Percentiles rank a stretch among this genome's conserved stretches.
Conservation (phyloP, 108 stramenopile species). For the Epithemia pelagica region DNA sequence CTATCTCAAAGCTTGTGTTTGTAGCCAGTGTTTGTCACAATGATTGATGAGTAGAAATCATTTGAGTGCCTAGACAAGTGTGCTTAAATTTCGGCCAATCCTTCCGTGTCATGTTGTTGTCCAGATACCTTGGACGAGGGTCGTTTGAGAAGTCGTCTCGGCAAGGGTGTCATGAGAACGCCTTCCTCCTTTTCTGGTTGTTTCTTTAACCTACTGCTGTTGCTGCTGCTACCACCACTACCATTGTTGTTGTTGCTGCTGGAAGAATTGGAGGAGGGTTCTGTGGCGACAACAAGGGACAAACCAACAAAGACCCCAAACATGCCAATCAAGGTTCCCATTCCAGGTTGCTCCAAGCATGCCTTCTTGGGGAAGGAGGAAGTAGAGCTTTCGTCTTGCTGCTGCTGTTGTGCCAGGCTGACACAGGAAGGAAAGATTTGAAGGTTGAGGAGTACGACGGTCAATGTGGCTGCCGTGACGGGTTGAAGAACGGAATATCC, state of each 20-base stretch:
- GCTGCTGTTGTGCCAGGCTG: background rate
- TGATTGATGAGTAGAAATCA: too few species aligned
- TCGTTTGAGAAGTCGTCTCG: too few species aligned
- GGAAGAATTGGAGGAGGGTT: slow-evolving; percentile 6
- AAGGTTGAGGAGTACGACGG: slow-evolving; percentile 6
- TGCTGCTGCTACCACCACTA: background rate
- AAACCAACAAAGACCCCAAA: slow-evolving; percentile 15
- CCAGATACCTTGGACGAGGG: too few species aligned
- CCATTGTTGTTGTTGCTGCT: background rate
- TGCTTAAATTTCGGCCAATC: too few species aligned
- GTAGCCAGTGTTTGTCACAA: background rate
- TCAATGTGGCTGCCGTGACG: slow-evolving; percentile 16
- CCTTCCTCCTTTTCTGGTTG: background rate
- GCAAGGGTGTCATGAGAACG: too few species aligned
- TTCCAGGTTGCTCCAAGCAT: slow-evolving; percentile 15
- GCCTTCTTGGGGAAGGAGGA: background rate
- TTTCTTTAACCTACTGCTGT: background rate
- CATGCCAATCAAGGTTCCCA: slow-evolving; percentile 17
- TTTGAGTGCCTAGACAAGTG: too few species aligned
- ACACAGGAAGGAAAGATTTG: slow-evolving; percentile 7
- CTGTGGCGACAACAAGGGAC: slow-evolving; percentile 14
- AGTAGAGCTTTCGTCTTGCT: background rate
- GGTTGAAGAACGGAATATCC: slow-evolving; percentile 28
- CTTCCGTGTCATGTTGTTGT: too few species aligned
- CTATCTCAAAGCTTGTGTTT: background rate